Evolutionary conservation across 257 asterid species (phyloP).

Genomic region (Solanum chmielewskii): DNA sequence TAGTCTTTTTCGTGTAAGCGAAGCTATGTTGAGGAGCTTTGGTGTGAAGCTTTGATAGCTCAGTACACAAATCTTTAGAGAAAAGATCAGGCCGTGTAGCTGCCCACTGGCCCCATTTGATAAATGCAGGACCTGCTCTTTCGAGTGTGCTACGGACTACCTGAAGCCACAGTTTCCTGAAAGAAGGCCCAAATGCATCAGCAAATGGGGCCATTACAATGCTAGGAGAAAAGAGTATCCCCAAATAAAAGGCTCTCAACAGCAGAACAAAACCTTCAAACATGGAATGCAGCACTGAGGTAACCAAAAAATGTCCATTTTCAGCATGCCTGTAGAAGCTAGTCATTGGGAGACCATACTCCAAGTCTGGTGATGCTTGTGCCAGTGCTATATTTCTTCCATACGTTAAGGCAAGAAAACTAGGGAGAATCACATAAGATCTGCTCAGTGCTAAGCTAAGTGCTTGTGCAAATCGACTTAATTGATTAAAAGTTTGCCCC

Average conservation of each 20-base stretch:
- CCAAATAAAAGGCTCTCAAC: neutral
- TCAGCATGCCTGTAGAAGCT: neutral
- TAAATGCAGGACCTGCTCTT: neutral
- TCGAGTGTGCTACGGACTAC: neutral
- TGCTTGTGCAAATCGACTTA: conserved; percentile 1
- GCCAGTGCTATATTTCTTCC: neutral
- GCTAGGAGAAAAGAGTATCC: neutral
- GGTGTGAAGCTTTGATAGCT: conserved; percentile 2
- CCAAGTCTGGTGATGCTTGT: neutral
- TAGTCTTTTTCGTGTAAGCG: neutral
- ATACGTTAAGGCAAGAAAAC: neutral
- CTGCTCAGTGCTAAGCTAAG: conserved; percentile 2
- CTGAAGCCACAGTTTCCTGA: neutral
- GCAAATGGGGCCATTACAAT: neutral
- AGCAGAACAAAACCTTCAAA: neutral
- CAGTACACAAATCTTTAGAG: neutral
- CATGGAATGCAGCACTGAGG: neutral
- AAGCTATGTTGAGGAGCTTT: conserved; percentile 3
- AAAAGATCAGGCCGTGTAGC: conserved; percentile 3
- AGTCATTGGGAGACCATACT: neutral
- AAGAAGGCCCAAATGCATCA: conserved; percentile 1
- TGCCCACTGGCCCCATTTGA: conserved; percentile 1
- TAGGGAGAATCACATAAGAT: neutral
- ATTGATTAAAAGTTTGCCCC: neutral
- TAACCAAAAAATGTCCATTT: neutral